Percentiles rank a stretch among this genome's conserved stretches.
Conservation (phyloP, 306 rosid species). For the Cyamopsis tetragonoloba region DNA sequence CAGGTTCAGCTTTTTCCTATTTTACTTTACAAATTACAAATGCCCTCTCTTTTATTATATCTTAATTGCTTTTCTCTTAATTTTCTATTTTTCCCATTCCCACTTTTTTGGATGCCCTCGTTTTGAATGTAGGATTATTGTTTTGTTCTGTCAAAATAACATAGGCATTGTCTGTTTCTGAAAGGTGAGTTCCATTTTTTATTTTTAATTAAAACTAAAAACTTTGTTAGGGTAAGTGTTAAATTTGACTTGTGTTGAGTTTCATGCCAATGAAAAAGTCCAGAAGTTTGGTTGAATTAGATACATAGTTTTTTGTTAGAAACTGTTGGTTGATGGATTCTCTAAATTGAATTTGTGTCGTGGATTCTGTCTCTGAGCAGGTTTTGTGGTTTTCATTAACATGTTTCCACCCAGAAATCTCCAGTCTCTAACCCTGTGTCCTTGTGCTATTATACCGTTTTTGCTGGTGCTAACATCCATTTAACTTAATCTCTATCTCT, state of each 20-base stretch:
- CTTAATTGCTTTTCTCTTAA: background rate
- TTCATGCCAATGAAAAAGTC: background rate
- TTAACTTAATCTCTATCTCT: too few relatives aligned
- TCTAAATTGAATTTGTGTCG: background rate
- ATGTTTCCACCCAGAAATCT: background rate
- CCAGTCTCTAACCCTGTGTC: background rate
- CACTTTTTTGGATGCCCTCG: too few relatives aligned
- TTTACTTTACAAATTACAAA: too few relatives aligned
- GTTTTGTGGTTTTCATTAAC: background rate
- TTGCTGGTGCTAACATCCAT: too few relatives aligned
- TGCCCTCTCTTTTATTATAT: too few relatives aligned
- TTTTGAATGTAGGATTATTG: background rate
- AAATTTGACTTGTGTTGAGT: background rate
- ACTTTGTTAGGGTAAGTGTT: background rate
- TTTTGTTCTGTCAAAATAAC: background rate
- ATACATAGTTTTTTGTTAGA: background rate
- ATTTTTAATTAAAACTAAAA: too few relatives aligned
- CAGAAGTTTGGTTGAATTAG: background rate
- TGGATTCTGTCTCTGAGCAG: background rate
- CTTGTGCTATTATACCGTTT: too few relatives aligned
- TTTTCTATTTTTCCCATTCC: too few relatives aligned
- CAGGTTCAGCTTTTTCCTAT: constrained; percentile 56
- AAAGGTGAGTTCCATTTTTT: background rate
- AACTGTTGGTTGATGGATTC: background rate
- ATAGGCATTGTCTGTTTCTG: background rate